phyloP scores from a whole-genome alignment of 345 rosid species.

The Linum trigynum region DNA sequence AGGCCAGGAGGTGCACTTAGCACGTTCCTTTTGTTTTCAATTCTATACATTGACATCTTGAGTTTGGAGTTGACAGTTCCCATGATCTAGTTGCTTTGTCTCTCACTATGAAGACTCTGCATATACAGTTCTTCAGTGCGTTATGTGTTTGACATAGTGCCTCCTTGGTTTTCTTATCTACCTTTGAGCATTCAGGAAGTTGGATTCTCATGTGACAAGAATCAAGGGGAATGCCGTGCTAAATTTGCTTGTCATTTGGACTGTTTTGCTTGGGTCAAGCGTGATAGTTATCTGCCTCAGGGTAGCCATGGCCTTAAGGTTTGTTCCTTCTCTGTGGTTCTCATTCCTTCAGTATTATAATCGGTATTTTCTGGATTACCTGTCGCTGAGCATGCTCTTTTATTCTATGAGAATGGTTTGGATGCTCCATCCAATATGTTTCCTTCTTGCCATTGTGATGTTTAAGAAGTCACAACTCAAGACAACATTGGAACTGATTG shows the following conservation, averaged over 20 bases:
- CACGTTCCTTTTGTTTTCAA: not conserved
- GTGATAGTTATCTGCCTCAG: conserved; percentile 98
- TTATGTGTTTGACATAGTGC: conserved; percentile 6
- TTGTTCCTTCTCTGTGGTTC: conserved; percentile 13
- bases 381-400: not conserved
- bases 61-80: conserved; percentile 1
- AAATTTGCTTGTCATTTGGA: conserved; percentile 92
- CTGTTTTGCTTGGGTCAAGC: conserved; percentile 99
- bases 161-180: conserved; percentile 2
- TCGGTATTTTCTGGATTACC: conserved; percentile 5
- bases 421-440: too few relatives aligned
- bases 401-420: too few relatives aligned
- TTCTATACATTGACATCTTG: not conserved
- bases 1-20: not conserved
- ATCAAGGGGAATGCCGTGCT: conserved; percentile 92
- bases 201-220: conserved; percentile 81
- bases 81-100: not conserved
- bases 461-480: too few relatives aligned
- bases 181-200: conserved; percentile 52
- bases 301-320: conserved; percentile 99
- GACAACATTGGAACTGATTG: not conserved
- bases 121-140: not conserved
- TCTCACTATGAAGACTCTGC: not conserved
- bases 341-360: conserved; percentile 1
- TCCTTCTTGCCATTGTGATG: not conserved